A percentile compares a stretch with the other conserved stretches of the same genome.
Evolutionary conservation across 2,329 filamentous ascomycete genomes (phyloP).

Genomic region (Exophiala aquamarina): DNA sequence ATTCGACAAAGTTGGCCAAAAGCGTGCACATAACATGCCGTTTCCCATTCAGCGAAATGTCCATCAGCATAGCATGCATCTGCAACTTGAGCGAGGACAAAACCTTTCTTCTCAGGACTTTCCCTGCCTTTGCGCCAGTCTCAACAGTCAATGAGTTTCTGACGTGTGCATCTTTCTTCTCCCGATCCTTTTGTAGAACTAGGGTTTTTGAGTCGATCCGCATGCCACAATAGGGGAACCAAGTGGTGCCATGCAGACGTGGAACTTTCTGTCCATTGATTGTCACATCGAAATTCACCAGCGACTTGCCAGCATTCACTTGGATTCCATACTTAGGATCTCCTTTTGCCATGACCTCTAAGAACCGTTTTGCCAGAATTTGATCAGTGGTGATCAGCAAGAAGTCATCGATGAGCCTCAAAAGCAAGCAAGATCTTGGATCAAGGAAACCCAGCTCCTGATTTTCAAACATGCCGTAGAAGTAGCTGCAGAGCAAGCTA

Average conservation of each 20-base stretch:
- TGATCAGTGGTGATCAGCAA: constrained; percentile 75
- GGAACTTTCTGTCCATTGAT: constrained; percentile 56
- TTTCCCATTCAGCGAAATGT: constrained; percentile 73
- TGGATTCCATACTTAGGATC: constrained; percentile 76
- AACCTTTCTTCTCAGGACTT: constrained; percentile 76
- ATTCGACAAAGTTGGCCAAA: constrained; percentile 71
- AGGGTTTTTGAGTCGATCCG: constrained; percentile 73
- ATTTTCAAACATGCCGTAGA: constrained; percentile 84
- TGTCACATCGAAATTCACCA: constrained; percentile 75
- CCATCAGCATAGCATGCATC: constrained; percentile 79
- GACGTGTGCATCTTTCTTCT: constrained; percentile 57
- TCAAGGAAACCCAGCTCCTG: constrained; percentile 67
- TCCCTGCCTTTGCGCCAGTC: constrained; percentile 68
- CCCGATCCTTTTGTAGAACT: constrained; percentile 69
- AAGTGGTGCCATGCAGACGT: constrained; percentile 43
- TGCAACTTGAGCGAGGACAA: constrained; percentile 77
- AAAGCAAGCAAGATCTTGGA: constrained; percentile 58
- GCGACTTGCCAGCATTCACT: constrained; percentile 74
- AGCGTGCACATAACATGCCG: constrained; percentile 72
- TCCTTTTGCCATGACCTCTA: constrained; percentile 77
- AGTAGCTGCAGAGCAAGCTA: constrained; percentile 86
- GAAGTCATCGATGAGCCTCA: constrained; percentile 91
- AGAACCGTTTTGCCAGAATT: constrained; percentile 68
- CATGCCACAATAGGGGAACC: constrained; percentile 89
- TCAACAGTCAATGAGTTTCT: constrained; percentile 79